Evolutionary conservation across 164 flowering plant genomes (phyloP).

Genomic region (Saururus chinensis): DNA sequence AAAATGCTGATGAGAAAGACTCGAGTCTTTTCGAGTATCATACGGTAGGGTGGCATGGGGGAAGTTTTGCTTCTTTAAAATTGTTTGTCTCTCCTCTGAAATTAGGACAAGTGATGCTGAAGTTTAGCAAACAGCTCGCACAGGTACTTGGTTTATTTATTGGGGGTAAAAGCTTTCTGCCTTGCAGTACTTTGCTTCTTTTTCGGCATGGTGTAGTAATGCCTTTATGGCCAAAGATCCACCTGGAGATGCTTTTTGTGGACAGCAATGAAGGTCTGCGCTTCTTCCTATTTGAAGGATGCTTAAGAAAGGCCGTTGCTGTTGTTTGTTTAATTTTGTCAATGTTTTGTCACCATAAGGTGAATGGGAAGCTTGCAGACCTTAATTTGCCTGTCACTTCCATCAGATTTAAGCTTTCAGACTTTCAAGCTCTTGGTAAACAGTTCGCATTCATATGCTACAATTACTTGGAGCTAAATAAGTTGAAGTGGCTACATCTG

Average conservation of each 20-base stretch:
- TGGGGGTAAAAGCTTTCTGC: constrained; percentile 20
- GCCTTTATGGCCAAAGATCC: constrained; percentile 57
- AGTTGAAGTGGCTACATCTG: constrained; percentile 48
- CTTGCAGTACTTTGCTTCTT: constrained; percentile 22
- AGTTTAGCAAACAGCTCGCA: constrained; percentile 20
- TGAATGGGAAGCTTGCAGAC: constrained; percentile 25
- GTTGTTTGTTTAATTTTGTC: constrained; percentile 43
- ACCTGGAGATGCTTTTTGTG: constrained; percentile 79
- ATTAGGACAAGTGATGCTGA: constrained; percentile 23
- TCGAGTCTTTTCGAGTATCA: constrained; percentile 8
- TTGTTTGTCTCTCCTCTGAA: constrained; percentile 20
- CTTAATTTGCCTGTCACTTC: constrained; percentile 68
- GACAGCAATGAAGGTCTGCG: constrained; percentile 64
- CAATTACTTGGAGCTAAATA: constrained; percentile 37
- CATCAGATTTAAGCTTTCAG: constrained; percentile 47
- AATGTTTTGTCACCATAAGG: constrained; percentile 30
- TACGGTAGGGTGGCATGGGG: constrained; percentile 17
- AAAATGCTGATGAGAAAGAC: constrained; percentile 7
- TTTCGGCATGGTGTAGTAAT: constrained; percentile 47
- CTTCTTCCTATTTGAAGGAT: constrained; percentile 69
- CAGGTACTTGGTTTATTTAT: constrained; percentile 9
- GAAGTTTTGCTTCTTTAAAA: constrained; percentile 18
- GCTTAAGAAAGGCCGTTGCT: constrained; percentile 60
- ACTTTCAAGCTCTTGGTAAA: constrained; percentile 30
- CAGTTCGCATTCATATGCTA: constrained; percentile 53